Conservation (phyloP, 495 filamentous ascomycete genomes). For the Recurvomyces mirabilis region DNA sequence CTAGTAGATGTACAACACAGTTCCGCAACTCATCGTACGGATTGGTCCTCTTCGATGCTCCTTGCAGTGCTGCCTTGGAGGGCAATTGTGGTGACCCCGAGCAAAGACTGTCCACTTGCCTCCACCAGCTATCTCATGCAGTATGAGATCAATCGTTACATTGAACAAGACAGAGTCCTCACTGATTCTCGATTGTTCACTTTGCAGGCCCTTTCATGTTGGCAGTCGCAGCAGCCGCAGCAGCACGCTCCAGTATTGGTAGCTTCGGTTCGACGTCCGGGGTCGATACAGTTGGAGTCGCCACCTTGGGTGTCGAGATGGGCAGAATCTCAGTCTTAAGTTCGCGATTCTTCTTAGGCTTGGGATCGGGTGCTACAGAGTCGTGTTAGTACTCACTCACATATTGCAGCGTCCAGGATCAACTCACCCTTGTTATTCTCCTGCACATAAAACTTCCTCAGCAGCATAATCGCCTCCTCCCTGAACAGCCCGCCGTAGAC, state of each 20-base stretch:
- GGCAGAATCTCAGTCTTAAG: slow-evolving; percentile 42
- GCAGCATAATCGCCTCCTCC: slow-evolving; percentile 79
- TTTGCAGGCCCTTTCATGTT: no score
- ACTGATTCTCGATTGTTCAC: no score
- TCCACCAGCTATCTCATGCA: no score
- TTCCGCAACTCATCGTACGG: no score
- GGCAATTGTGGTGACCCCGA: no score
- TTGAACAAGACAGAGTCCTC: no score
- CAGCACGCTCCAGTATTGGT: slow-evolving; percentile 8
- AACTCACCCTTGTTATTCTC: slow-evolving; percentile 74
- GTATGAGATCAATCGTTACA: no score
- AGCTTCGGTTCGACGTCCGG: not conserved
- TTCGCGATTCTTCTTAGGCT: slow-evolving; percentile 41
- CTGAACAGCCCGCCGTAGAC: slow-evolving; percentile 73
- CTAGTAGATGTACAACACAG: no score
- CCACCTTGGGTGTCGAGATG: slow-evolving; percentile 9
- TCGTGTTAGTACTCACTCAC: not conserved
- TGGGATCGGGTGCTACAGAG: slow-evolving; percentile 48
- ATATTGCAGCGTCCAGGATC: not conserved
- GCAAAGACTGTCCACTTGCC: no score
- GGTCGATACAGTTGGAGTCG: slow-evolving; percentile 4
- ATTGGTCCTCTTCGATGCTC: no score
- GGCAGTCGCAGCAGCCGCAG: no score
- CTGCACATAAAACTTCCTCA: slow-evolving; percentile 91
- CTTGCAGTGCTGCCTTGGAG: no score